Evolutionary conservation across 176 grass and related monocot species (phyloP).

Genomic region (Aegilops longissima): DNA sequence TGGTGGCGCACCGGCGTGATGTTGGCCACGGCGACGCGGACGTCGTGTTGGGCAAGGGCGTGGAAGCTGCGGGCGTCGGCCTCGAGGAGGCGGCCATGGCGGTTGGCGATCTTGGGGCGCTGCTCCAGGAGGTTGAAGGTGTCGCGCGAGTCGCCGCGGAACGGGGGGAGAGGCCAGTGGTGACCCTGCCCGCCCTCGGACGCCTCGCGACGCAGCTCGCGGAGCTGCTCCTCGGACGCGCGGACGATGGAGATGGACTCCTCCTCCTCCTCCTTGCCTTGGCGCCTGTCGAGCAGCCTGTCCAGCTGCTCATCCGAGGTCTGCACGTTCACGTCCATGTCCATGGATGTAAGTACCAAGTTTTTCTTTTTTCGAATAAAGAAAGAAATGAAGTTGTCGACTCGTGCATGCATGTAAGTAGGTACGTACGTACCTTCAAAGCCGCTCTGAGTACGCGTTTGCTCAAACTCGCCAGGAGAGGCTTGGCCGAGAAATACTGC

Average conservation of each 20-base stretch:
- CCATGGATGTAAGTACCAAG: no score
- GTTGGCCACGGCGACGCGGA: conserved; percentile 60
- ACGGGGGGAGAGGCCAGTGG: conserved; percentile 46
- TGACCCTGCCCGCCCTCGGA: conserved; percentile 39
- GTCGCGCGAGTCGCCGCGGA: conserved; percentile 38
- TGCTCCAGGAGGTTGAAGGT: conserved; percentile 57
- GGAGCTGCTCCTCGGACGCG: conserved; percentile 63
- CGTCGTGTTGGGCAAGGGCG: conserved; percentile 50
- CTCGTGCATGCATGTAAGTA: background rate
- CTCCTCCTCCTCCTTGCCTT: background rate
- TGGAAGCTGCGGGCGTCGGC: conserved; percentile 58
- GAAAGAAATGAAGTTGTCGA: background rate
- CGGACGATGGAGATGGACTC: conserved; percentile 22
- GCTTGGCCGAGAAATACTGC: conserved; percentile 67
- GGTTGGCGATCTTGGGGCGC: conserved; percentile 58
- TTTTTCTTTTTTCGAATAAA: no score
- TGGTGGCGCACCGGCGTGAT: conserved; percentile 22
- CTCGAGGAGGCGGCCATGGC: conserved; percentile 64
- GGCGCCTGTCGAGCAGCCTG: conserved; percentile 34
- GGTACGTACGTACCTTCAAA: conserved; percentile 37
- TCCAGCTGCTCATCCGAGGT: conserved; percentile 38
- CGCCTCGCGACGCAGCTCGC: conserved; percentile 41
- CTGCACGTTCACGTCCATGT: conserved; percentile 4
- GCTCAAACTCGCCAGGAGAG: conserved; percentile 54
- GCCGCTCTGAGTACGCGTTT: conserved; percentile 56